Percentiles rank a stretch among this genome's conserved stretches.
Conservation (phyloP, 306 rosid genomes). For the Alnus glutinosa region DNA sequence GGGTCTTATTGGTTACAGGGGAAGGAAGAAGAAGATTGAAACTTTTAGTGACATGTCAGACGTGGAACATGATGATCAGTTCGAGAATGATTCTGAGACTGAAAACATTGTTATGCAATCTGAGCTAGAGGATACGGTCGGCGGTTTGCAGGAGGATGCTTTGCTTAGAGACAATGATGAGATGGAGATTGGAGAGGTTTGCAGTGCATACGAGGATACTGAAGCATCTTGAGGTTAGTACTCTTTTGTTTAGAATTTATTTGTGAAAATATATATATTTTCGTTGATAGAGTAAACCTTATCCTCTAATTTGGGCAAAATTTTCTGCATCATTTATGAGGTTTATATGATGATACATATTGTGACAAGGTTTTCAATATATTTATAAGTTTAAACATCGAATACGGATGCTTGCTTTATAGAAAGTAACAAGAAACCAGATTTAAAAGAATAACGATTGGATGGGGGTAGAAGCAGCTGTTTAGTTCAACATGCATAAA, state of each 20-base stretch:
- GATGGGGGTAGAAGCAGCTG: background rate
- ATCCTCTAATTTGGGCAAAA: conserved; percentile 1
- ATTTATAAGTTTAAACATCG: background rate
- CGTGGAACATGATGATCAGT: conserved; percentile 44
- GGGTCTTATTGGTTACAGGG: conserved; percentile 55
- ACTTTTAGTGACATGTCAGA: conserved; percentile 56
- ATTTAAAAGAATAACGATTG: background rate
- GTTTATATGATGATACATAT: background rate
- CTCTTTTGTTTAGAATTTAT: no score
- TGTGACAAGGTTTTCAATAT: no score
- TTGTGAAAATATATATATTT: no score
- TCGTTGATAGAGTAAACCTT: no score
- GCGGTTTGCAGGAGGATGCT: conserved; percentile 41
- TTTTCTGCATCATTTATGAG: conserved; percentile 2
- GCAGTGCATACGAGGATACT: conserved; percentile 33
- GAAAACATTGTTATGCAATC: conserved; percentile 37
- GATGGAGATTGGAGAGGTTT: conserved; percentile 61
- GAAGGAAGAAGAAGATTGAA: conserved; percentile 66
- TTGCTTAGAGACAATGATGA: conserved; percentile 38
- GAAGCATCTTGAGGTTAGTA: conserved; percentile 21
- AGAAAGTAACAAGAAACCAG: background rate
- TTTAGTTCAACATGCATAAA: no score
- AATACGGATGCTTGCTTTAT: background rate
- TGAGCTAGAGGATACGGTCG: conserved; percentile 41
- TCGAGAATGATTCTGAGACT: conserved; percentile 40